Base-by-base conservation (phyloP, 164 flowering plant species). In the Vitis labrusca region DNA sequence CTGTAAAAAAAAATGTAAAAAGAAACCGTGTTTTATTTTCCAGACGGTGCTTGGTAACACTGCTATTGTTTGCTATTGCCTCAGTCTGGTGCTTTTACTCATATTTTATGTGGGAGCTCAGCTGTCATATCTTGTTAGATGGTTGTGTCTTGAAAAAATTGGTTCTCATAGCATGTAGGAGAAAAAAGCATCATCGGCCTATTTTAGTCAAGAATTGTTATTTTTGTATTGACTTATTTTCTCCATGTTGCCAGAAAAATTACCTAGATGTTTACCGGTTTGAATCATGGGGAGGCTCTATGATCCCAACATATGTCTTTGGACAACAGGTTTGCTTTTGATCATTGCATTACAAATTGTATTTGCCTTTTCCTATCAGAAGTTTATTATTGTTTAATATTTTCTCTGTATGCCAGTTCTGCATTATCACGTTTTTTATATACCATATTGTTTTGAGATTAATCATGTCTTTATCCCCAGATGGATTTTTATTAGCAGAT, bases 211-310 rank as follows among this genome's bases (percentile, higher is more conserved):
- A 0, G 29, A 9, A 16, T 56, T 27, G 7, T 59, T 50, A 1
- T 27, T 63, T 68, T 49, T 61, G 5, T 59, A 63, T 57, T 65
- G 51, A 64, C 37, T 59, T 71, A 49, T 52, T 37, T 47, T 15
- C 50, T 68, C 32, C 49, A 50, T 77, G 63, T 51, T 69, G 59
- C 49, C 88, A 94, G 98, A 95, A 82, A 91, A 95, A 95, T 79
- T 95, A 95, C 75, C 81, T 95, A 68, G 99, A 95, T 66, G 90
- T 95, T 47, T 95, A 95, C 66, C 86, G 90, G 29, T 95, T 77
- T 77, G 99, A 95, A 79, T 83, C 92, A 67, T 95, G 99, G 99
- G 99, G 97, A 75, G 91, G 91, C 69, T 91, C 92, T 51, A 56
- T 87, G 81, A 88, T 95, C 59, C 98, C 99, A 66, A 80, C 85